A percentile compares a stretch with the other conserved stretches of the same genome.
Conservation (phyloP, 352 stramenopile genomes). For the Phytophthora cajani region DNA sequence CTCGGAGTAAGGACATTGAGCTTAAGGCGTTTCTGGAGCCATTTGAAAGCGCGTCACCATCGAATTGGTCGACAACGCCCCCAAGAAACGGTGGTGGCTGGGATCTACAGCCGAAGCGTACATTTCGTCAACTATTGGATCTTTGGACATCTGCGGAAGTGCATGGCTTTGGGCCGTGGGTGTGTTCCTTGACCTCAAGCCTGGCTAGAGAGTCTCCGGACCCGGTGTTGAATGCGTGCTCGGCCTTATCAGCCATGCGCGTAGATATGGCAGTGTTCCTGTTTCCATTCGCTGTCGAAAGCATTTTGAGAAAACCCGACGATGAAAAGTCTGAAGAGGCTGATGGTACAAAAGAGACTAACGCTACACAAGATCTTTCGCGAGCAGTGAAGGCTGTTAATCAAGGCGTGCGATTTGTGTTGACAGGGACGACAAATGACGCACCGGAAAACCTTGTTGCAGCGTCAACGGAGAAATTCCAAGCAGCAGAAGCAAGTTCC, state of each 20-base stretch:
- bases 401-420: conserved; percentile 50
- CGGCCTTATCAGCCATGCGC: conserved; percentile 43
- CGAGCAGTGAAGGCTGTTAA: conserved; percentile 40
- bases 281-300: conserved; percentile 75
- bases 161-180: conserved; percentile 63
- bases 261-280: conserved; percentile 76
- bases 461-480: background rate
- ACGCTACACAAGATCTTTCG: conserved; percentile 3
- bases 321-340: conserved; percentile 3
- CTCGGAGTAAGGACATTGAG: conserved; percentile 64
- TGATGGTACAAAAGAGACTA: conserved; percentile 3
- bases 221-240: conserved; percentile 59
- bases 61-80: conserved; percentile 60
- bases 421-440: conserved; percentile 26
- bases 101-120: conserved; percentile 5
- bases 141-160: conserved; percentile 50
- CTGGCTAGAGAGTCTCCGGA: conserved; percentile 51
- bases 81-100: background rate
- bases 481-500: conserved; percentile 6
- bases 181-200: conserved; percentile 56
- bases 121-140: conserved; percentile 31
- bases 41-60: conserved; percentile 55
- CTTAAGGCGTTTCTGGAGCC: conserved; percentile 65
- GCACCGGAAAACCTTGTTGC: background rate
- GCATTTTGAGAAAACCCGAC: conserved; percentile 29